phyloP scores from a whole-genome alignment of 352 stramenopile genomes.

The Pythium phragmitis region DNA sequence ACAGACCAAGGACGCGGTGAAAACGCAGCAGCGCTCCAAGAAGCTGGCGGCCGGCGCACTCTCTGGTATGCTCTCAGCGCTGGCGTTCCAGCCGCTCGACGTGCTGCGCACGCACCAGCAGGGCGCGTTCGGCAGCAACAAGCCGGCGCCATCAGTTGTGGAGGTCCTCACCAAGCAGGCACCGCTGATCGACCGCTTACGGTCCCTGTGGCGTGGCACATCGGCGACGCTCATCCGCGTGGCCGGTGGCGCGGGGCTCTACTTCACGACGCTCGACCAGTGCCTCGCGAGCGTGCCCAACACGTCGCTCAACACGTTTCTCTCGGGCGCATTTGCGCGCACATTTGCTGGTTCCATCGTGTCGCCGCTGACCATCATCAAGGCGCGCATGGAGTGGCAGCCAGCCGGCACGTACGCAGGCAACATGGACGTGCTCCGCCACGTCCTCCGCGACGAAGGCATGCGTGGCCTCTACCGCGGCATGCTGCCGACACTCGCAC shows the following conservation, averaged over 20 bases:
- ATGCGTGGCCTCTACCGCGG: conserved; percentile 80
- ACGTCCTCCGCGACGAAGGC: conserved; percentile 68
- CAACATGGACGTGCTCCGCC: conserved; percentile 62
- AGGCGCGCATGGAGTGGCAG: conserved; percentile 85
- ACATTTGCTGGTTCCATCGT: conserved; percentile 80
- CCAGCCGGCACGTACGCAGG: conserved; percentile 55
- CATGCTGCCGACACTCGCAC: conserved; percentile 81
- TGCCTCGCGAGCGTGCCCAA: conserved; percentile 52
- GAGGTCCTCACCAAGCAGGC: conserved; percentile 8
- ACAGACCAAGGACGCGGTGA: not conserved
- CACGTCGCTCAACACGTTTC: conserved; percentile 73
- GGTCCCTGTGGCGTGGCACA: conserved; percentile 82
- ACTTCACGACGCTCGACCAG: conserved; percentile 81
- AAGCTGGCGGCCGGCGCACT: conserved; percentile 69
- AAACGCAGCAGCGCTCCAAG: conserved; percentile 49
- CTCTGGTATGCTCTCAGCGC: conserved; percentile 75
- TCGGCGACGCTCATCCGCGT: conserved; percentile 81
- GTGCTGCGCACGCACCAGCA: conserved; percentile 86
- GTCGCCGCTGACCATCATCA: conserved; percentile 86
- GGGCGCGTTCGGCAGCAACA: conserved; percentile 55
- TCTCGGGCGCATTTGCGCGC: conserved; percentile 79
- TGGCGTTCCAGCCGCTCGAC: conserved; percentile 85
- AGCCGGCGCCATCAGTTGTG: not conserved
- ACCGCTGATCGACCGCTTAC: conserved; percentile 33
- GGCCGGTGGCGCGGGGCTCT: conserved; percentile 74